These are phyloP conservation scores for Cercospora beticola DNA, from an alignment of 2,329 filamentous ascomycete species.

Conservation along the genomic window DNA sequence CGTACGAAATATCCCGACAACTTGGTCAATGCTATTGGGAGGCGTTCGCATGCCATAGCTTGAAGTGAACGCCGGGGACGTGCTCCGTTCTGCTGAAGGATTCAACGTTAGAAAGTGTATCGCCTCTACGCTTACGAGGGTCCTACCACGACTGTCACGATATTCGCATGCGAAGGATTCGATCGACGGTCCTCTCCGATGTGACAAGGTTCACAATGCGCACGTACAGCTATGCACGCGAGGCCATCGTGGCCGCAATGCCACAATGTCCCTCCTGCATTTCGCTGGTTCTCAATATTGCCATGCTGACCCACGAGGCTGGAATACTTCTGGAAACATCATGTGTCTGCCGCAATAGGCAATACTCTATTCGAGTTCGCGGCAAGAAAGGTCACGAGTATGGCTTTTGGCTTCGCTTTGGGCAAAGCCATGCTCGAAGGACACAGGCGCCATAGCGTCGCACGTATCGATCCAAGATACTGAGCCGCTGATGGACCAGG, in stretches of 20 bases:
- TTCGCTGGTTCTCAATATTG: not conserved
- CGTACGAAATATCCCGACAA: conserved; percentile 1
- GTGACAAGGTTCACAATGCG: not conserved
- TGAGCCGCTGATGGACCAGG: not conserved
- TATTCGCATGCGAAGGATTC: not conserved
- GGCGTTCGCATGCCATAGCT: conserved; percentile 14
- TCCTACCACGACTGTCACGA: not conserved
- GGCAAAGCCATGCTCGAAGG: not conserved
- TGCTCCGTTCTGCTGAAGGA: not conserved
- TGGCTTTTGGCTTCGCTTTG: conserved; percentile 3
- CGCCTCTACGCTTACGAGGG: not conserved
- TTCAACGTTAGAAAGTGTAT: not conserved
- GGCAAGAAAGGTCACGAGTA: not conserved
- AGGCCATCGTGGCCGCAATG: conserved; percentile 1
- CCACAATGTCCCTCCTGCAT: not conserved
- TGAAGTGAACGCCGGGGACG: conserved; percentile 3
- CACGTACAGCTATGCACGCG: conserved; percentile 5
- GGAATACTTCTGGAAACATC: not conserved
- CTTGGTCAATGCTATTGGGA: conserved; percentile 7
- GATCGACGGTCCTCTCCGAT: not conserved
- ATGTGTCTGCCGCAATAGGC: not conserved
- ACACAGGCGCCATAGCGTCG: not conserved
- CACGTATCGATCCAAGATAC: not conserved
- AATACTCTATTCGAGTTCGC: not conserved
- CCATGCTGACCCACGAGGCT: not conserved